Evolutionary conservation across 2,329 filamentous ascomycete genomes (phyloP), one percentile per base, ranked within the genome.

Genomic region (Calonectria naviculata): DNA sequence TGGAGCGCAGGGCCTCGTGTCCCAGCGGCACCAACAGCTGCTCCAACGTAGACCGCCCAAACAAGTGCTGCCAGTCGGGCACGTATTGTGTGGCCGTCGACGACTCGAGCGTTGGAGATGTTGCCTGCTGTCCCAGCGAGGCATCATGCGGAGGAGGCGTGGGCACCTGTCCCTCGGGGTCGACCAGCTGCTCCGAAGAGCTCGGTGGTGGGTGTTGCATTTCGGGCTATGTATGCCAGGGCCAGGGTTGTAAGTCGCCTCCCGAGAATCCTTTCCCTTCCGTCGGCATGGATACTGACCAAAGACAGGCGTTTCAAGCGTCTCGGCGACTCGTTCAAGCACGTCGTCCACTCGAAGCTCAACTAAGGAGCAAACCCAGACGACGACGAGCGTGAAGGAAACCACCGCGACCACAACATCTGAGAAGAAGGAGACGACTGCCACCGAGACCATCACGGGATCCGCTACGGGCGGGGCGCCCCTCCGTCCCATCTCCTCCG

Each of bases 171-270:
- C 85, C 86, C 3, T 83, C 85, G 5, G 91, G 89, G 46, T 91
- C 93, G 71, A 89, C 89, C 13, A 89, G 89, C 60, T 96, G 94
- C 79, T 86, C 91, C 0, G 86, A 89, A 9, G 87, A 88, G 38
- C 80, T 92, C 0, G 93, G 93, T 4, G 93, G 93, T 17, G 94
- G 93, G 3, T 96, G 94, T 79, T 96, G 94, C 80, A 90, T 95
- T 13, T 86, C 91, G 0, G 93, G 93, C 5, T 95, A 90, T 78
- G 85, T 89, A 1, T 96, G 94, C 76, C 86, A 90, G 68, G 91
- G 91, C 21, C 84, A 92, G 68, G 94, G 93, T 28, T 96, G 94
- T 92, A 84, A 88, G 87, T 88, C 71, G 31, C 13, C 67, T 17
- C n/a, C 8, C 5, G 9, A 26, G 1, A 13, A 9, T 15, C 29